phyloP scores from a whole-genome alignment of 345 rosid genomes.

The Citrus sp. region DNA sequence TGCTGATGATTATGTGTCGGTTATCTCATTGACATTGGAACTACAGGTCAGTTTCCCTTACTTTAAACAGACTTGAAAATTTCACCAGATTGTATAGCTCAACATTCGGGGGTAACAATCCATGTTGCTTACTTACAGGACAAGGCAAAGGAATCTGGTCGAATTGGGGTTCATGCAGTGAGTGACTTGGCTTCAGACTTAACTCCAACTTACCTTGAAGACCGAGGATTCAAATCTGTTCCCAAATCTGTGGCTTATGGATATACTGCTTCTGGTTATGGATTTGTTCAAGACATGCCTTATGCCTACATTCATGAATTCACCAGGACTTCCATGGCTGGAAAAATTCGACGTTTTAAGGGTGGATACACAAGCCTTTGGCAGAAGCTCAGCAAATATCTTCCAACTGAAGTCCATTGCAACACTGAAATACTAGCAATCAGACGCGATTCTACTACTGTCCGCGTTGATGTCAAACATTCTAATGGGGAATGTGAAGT shows the following conservation, averaged over 20 bases:
- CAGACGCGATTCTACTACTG: constrained; percentile 32
- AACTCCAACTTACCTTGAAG: constrained; percentile 43
- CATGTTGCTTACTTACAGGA: constrained; percentile 33
- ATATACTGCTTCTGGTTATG: constrained; percentile 74
- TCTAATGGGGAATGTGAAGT: constrained; percentile 30
- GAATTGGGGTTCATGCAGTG: constrained; percentile 56
- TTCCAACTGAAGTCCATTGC: constrained; percentile 40
- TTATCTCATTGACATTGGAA: constrained; percentile 53
- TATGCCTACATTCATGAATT: constrained; percentile 68
- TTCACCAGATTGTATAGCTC: not conserved
- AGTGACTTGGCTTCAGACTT: constrained; percentile 58
- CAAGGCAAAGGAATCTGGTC: constrained; percentile 45
- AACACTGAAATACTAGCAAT: constrained; percentile 49
- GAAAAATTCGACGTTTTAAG: constrained; percentile 58
- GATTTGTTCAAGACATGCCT: constrained; percentile 67
- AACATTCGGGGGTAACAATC: not conserved
- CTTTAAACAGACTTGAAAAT: not conserved
- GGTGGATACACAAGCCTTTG: constrained; percentile 61
- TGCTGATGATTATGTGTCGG: constrained; percentile 62
- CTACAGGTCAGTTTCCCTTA: constrained; percentile 44
- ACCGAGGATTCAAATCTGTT: constrained; percentile 41
- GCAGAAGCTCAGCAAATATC: constrained; percentile 44
- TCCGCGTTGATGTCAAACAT: constrained; percentile 33
- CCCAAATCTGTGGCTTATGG: constrained; percentile 66
- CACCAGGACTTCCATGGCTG: constrained; percentile 70